Evolutionary conservation across 2,329 filamentous ascomycete species (phyloP), one percentile per base, ranked within the genome.

Genomic region (Pseudogymnoascus pannorum): DNA sequence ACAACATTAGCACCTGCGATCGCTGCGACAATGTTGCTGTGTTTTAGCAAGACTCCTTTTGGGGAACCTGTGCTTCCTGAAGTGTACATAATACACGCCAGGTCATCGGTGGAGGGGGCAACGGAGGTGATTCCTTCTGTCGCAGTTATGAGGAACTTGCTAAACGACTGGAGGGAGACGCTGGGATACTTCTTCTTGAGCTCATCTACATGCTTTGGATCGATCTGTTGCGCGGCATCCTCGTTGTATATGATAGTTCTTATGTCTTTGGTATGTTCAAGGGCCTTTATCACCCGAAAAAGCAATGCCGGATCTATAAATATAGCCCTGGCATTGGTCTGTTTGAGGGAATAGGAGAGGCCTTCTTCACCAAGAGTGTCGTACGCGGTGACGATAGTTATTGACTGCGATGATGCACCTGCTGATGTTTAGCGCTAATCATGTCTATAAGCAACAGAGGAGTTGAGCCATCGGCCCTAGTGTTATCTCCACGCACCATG

Each of bases 331-430:
- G 91, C 88, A 64, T 86, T 80, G 60, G 91, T 94, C 76, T 96
- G 89, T 20, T 86, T 80, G 66, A 97, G 83, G 2, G 92, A 95
- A 78, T 96, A 92, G 77, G 88, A 86, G 65, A 97, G 83, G 54
- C 92, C 92, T 64, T 87, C 85, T 69, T 91, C 84, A 60, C 92
- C 92, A 48, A 97, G 87, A 29, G 92, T 96, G 74, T 97, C 92
- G 75, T 97, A 97, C 58, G 92, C 92, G 51, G 93, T 97, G 58
- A 97, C 93, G 67, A 97, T 92, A 63, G 90, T 86, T 73, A 97
- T 85, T 48, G 90, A 92, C 75, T 97, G 93, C 14, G 92, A 92
- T 18, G 86, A 76, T 61, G 84, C 88, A 79, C 35, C 35, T 38
- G n/a, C 35, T 38, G 16, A 38, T 38, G 16, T 14, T 38, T n/a